Conservation (phyloP, 495 filamentous ascomycete genomes). For the Haplographium delicatum region DNA sequence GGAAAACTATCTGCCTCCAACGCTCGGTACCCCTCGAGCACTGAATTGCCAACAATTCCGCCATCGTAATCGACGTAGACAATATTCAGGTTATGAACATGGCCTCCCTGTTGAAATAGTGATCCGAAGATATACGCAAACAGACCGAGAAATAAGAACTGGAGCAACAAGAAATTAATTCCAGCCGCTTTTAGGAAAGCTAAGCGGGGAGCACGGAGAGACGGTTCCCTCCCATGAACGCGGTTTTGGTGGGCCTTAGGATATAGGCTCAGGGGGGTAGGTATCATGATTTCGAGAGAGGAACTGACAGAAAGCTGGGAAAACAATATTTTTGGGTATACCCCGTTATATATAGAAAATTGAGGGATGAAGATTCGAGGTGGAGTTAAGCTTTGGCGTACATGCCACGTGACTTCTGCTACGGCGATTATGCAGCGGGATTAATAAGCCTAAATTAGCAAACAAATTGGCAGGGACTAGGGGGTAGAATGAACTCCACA, state of each 20-base stretch:
- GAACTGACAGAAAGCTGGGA: too few species aligned
- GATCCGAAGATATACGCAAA: slow-evolving; percentile 43
- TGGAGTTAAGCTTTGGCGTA: too few species aligned
- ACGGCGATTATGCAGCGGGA: too few species aligned
- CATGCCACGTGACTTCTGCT: too few species aligned
- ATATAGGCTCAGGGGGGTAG: not conserved
- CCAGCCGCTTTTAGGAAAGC: not conserved
- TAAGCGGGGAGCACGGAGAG: not conserved
- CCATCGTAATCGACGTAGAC: slow-evolving; percentile 47
- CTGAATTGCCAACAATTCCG: slow-evolving; percentile 36
- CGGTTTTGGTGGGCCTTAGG: not conserved
- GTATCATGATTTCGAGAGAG: too few species aligned
- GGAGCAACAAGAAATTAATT: slow-evolving; percentile 26
- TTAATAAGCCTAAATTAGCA: too few species aligned
- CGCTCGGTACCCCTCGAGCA: slow-evolving; percentile 34
- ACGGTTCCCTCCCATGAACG: not conserved
- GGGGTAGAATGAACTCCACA: too few species aligned
- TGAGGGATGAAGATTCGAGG: too few species aligned
- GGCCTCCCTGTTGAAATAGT: slow-evolving; percentile 33
- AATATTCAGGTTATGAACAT: slow-evolving; percentile 39
- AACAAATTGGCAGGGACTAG: too few species aligned
- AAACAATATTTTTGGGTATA: too few species aligned
- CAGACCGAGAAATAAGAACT: slow-evolving; percentile 36
- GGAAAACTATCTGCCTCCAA: slow-evolving; percentile 35
- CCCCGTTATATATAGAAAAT: too few species aligned